These are phyloP conservation scores for Ceratobasidium sp. DNA, from an alignment of 1,284 basidiomycete species.

Conservation along the genomic window DNA sequence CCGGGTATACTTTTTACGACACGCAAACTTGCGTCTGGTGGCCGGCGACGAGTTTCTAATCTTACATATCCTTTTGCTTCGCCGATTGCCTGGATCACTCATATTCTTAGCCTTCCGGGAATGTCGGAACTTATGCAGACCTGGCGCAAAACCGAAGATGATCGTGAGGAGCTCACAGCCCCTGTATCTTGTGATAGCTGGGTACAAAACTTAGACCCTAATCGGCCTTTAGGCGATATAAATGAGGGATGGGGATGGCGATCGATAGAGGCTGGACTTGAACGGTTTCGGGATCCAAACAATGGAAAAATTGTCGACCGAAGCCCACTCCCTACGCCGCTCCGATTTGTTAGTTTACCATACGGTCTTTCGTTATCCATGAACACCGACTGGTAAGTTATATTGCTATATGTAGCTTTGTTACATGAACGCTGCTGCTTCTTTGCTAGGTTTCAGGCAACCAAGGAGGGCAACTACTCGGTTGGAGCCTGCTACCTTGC, in stretches of 20 bases:
- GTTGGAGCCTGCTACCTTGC: slow-evolving; percentile 31
- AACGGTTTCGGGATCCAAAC: not conserved
- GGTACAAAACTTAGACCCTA: not conserved
- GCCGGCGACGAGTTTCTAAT: not conserved
- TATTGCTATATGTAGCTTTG: not conserved
- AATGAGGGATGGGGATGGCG: slow-evolving; percentile 17
- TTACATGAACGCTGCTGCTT: too few relatives aligned
- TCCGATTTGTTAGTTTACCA: slow-evolving; percentile 19
- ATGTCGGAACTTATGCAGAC: slow-evolving; percentile 27
- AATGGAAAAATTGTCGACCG: not conserved
- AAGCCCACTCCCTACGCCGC: not conserved
- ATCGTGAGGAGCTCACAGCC: not conserved
- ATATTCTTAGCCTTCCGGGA: not conserved
- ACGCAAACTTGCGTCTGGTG: slow-evolving; percentile 9
- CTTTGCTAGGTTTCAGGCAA: slow-evolving; percentile 28
- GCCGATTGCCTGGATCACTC: slow-evolving; percentile 16
- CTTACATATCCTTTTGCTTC: slow-evolving; percentile 28
- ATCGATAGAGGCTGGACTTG: not conserved
- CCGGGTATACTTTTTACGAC: not conserved
- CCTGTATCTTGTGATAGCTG: slow-evolving; percentile 1
- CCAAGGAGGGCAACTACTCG: slow-evolving; percentile 15
- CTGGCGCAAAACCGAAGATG: not conserved
- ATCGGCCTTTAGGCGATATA: slow-evolving; percentile 18
- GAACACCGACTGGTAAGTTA: slow-evolving; percentile 31
- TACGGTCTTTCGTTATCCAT: slow-evolving; percentile 19